phyloP scores from a whole-genome alignment of 345 rosid genomes.

The Hypericum perforatum region DNA sequence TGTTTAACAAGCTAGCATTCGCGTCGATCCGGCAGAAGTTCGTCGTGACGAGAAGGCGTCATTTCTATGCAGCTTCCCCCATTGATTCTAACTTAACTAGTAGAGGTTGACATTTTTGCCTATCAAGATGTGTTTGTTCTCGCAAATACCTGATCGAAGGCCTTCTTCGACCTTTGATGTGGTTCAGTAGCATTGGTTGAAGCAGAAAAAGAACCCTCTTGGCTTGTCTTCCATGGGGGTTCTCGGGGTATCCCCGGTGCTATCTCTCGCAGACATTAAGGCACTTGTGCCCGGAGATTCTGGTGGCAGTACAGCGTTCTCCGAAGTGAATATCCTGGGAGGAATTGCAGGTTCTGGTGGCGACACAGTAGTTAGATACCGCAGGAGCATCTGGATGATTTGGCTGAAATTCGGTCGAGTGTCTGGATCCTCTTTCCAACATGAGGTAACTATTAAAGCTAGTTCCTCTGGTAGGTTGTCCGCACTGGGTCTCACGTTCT shows the following conservation, averaged over 20 bases:
- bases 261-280: slow-evolving; percentile 56
- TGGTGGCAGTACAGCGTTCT: slow-evolving; percentile 61
- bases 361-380: slow-evolving; percentile 47
- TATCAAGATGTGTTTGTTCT: too few species aligned
- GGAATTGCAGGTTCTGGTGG: slow-evolving; percentile 51
- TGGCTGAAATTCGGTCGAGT: slow-evolving; percentile 73
- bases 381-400: slow-evolving; percentile 77
- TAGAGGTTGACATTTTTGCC: too few species aligned
- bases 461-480: slow-evolving; percentile 73
- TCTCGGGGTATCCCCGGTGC: slow-evolving; percentile 35
- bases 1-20: too few species aligned
- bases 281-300: slow-evolving; percentile 89
- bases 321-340: slow-evolving; percentile 33
- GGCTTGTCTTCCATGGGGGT: slow-evolving; percentile 31
- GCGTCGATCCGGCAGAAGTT: too few species aligned
- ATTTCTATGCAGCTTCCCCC: too few species aligned
- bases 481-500: slow-evolving; percentile 85
- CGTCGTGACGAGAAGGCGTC: too few species aligned
- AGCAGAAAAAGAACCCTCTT: slow-evolving; percentile 71
- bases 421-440: slow-evolving; percentile 96
- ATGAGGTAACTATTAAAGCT: slow-evolving; percentile 71
- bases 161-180: too few species aligned
- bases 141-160: too few species aligned
- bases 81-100: too few species aligned
- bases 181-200: slow-evolving; percentile 59